Base-by-base conservation (phyloP, 306 rosid genomes). In the Inga oerstediana region DNA sequence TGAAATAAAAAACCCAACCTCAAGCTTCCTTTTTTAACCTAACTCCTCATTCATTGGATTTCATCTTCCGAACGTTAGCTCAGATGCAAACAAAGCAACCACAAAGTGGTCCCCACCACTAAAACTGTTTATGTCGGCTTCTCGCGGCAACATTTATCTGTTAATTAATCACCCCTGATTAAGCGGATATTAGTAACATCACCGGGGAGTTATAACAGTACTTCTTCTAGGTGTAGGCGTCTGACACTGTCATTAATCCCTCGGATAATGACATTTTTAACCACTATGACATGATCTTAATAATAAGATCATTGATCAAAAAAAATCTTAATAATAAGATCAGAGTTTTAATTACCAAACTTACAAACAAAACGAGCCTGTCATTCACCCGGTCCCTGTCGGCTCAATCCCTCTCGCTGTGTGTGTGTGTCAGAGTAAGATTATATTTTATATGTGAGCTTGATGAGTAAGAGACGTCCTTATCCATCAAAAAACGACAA, bases 11-110 rank as follows among this genome's bases (percentile, higher is more conserved):
- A 85, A 46, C 81, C 67, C 83, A 76, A 66, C 83, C 77, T 75
- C 61, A 87, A 87, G 84, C 76, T 75, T 82, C 72, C 72, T 37
- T 32, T 81, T 32, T 71, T 39, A 76, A 85, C 84, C 88, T 80
- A 85, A 85, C 85, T 80, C 87, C 65, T 35, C 62, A 77, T 85
- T 83, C 88, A 88, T 85, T 88, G 87, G 88, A 88, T 80, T 80
- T 80, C 85, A 80, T 85, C 80, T 80, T 79, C 74, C 32, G 59
- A 85, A 76, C 86, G 86, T 78, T 81, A 75, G 84, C 86, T 87
- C 75, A 61, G 86, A 80, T 43, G 85, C 84, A 73, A 80, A 80
- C 84, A 80, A 85, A 80, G 77, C 90, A 88, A 88, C 90, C 83
- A 77, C 81, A 80, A 27, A 14, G 83, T 73, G 90, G 88, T 76